Evolutionary conservation across 2,329 filamentous ascomycete species (phyloP), one percentile per base, ranked within the genome.

Genomic region (Ophiostoma ulmi): DNA sequence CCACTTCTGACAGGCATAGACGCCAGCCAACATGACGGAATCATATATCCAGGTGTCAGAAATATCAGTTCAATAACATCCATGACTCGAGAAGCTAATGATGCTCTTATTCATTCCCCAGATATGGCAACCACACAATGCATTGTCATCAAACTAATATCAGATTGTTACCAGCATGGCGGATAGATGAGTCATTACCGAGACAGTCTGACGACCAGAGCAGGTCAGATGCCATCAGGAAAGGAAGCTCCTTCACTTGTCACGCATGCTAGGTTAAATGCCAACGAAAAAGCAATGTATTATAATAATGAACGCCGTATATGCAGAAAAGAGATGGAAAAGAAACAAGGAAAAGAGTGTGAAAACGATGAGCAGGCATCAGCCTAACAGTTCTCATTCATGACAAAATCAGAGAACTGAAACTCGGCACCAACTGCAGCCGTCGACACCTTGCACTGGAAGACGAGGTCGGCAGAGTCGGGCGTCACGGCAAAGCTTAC

Each of bases 341-440:
- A 5, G 1, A 44, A 5, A 44, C 13, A 44, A 44, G 41, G 3
- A 44, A 48, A 20, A 20, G 17, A n/a, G 3, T 31, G 31, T 17
- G 5, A 0, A 58, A 10, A 26, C 3, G 44, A 1, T 48, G 14
- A 17, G 14, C 39, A 17, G 14, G 39, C 39, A 11, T 44, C 39
- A 13, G 39, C 14, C 39, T 13, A 58, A 5, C 52, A 58, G 22
- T 1, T 58, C n/a, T 58, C 52, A 8, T 22, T 58, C n/a, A 26
- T 58, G n/a, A 26, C n/a, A 58, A 58, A 58, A 14, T 58, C 52
- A 14, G 52, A 58, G 17, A 58, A 58, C 52, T 58, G 52, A 26
- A 58, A 58, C 52, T 58, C 22, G 52, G 52, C 52, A 8, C 52
- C 52, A 10, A 58, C 52, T 3, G 52, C 52, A n/a, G 8, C n/a